A percentile compares a stretch with the other conserved stretches of the same genome.
These are phyloP conservation scores for Guadua angustifolia DNA, from an alignment of 176 grass and related monocot genomes.

Conservation along the genomic window DNA sequence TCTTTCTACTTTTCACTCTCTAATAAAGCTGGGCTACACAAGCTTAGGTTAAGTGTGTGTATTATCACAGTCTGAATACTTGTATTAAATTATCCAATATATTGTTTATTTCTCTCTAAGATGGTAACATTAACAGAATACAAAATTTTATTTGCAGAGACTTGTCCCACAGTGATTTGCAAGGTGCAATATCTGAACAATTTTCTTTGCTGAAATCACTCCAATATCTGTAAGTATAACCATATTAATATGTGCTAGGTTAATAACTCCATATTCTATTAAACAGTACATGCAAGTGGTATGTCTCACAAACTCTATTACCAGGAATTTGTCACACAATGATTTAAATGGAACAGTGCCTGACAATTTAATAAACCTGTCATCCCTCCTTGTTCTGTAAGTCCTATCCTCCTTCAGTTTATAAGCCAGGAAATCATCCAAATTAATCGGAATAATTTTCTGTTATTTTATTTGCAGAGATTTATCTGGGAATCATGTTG, in stretches of 20 bases:
- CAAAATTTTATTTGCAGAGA: not conserved
- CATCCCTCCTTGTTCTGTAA: not conserved
- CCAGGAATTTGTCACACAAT: conserved; percentile 23
- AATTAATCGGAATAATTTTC: not conserved
- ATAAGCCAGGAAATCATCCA: not conserved
- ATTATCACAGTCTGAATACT: too few species aligned
- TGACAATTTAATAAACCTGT: not conserved
- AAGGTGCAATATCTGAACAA: conserved; percentile 11
- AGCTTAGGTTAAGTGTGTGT: too few species aligned
- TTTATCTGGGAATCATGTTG: not conserved
- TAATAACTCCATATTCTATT: not conserved
- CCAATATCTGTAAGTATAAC: not conserved
- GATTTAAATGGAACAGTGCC: not conserved
- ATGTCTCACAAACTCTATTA: not conserved
- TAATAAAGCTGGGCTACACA: too few species aligned
- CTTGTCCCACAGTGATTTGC: not conserved
- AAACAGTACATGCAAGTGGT: not conserved
- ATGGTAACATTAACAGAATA: not conserved
- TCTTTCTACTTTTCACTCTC: too few species aligned
- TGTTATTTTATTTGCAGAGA: conserved; percentile 2
- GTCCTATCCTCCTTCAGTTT: not conserved
- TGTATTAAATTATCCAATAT: too few species aligned
- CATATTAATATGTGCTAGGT: not conserved
- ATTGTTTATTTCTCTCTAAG: too few species aligned
- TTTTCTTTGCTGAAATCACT: not conserved